Evolutionary conservation across 768 basidiomycete species (phyloP), one percentile per base, ranked within the genome.

Genomic region (Trametes gibbosa): DNA sequence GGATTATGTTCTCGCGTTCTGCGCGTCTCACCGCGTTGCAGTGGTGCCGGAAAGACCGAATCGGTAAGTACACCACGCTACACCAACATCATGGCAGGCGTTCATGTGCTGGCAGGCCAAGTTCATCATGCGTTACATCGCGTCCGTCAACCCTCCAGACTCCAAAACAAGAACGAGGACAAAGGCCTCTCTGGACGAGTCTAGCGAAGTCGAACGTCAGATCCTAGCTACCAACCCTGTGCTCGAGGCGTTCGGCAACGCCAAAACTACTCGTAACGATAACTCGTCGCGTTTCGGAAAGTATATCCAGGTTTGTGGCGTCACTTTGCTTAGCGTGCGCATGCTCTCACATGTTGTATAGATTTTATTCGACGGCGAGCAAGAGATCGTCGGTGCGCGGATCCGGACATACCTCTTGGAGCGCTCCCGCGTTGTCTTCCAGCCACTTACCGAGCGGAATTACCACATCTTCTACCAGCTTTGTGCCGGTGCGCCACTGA

Each of bases 391-490:
- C 62, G 97, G 97, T 50, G 97, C 97, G 5, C 86, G 96, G n/a
- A 98, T 99, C 66, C 87, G 97, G 66, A 99, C 97, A 52, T 99
- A 99, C 77, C 84, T 99, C 29, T 79, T 99, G 62, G 97, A 99
- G 71, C 92, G 97, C 41, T 98, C 97, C 40, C 87, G 97, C 61
- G 89, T 99, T 62, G 95, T 98, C 58, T 98, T 96, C 74, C 97
- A 99, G 73, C 96, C 97, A 17, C 80, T 90, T 58, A 95, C 91
- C 43, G 97, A 99, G 73, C 87, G 97, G 59, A 99, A 99, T 75
- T 99, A 98, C 75, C 97, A 99, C 74, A 98, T 99, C 67, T 99
- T 99, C 80, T 98, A 99, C 75, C 97, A 99, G 72, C 79, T 99
- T n/a, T 94, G 96, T 65, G 91, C 95, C 0, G 97, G 97, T 48